A percentile compares a stretch with the other conserved stretches of the same genome.
These are phyloP conservation scores for Fraxinus cuspidata DNA, from an alignment of 257 asterid species.

Conservation along the genomic window DNA sequence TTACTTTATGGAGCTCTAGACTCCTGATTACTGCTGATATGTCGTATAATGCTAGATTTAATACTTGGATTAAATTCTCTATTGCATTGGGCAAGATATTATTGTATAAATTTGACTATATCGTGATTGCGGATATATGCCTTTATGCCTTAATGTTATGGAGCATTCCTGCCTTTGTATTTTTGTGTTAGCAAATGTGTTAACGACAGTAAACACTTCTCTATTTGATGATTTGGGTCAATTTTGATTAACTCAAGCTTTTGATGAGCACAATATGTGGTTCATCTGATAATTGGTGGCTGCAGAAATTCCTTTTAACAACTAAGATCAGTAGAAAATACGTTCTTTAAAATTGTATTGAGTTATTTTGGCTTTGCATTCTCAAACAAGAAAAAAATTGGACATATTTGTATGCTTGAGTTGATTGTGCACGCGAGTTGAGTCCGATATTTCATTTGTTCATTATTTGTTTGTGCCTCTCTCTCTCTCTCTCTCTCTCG, in stretches of 20 bases:
- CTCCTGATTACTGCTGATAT: background rate
- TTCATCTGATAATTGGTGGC: background rate
- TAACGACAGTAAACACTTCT: background rate
- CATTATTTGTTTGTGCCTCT: too few species aligned
- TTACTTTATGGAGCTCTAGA: background rate
- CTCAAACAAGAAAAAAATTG: background rate
- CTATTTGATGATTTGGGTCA: background rate
- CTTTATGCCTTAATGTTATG: background rate
- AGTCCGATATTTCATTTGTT: background rate
- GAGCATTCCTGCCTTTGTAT: background rate
- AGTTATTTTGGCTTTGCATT: background rate
- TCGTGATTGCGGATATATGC: background rate
- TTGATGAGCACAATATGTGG: background rate
- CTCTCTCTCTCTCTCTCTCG: too few species aligned
- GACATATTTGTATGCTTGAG: background rate
- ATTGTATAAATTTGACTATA: background rate
- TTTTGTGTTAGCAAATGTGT: background rate
- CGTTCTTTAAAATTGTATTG: background rate
- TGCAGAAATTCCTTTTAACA: background rate
- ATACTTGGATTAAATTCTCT: background rate
- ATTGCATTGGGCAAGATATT: background rate
- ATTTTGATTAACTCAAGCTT: background rate
- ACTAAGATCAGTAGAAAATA: background rate
- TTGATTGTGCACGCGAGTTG: background rate
- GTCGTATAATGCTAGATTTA: background rate